These are phyloP conservation scores for Elongisporangium prolatum DNA, from an alignment of 352 stramenopile genomes.

Conservation along the genomic window DNA sequence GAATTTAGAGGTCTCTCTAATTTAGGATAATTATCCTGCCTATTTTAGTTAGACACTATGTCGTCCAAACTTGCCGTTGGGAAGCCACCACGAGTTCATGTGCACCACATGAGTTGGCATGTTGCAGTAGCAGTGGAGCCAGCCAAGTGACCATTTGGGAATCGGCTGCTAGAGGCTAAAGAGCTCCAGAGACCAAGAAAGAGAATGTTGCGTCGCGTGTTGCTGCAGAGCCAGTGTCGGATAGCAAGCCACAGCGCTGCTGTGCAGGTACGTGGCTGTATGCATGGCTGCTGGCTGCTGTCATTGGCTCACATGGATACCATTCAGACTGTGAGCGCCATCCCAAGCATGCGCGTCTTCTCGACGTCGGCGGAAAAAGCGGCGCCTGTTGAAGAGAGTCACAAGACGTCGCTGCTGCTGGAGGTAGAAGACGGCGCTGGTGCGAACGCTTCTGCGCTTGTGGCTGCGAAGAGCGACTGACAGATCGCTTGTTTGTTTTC, in stretches of 20 bases:
- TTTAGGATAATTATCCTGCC: not conserved
- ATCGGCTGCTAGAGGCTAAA: not conserved
- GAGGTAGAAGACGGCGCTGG: conserved; percentile 63
- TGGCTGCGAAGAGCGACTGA: not conserved
- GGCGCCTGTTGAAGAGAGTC: not conserved
- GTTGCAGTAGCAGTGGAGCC: not conserved
- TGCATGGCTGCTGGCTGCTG: not conserved
- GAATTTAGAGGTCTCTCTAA: not conserved
- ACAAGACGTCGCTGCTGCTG: conserved; percentile 77
- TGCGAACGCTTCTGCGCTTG: conserved; percentile 3
- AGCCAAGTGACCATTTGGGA: not conserved
- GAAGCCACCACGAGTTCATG: not conserved
- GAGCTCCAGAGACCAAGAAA: not conserved
- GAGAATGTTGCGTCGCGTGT: not conserved
- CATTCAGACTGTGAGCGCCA: not conserved
- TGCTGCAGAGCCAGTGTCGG: not conserved
- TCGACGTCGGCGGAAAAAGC: not conserved
- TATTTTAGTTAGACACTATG: not conserved
- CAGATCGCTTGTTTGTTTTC: not conserved
- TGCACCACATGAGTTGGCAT: not conserved
- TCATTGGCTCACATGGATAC: not conserved
- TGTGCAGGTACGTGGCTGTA: not conserved
- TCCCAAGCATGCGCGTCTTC: not conserved
- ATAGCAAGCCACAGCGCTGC: not conserved
- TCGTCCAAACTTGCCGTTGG: not conserved